Conservation (phyloP, 495 filamentous ascomycete species). For the Bathelium albidoporum region DNA sequence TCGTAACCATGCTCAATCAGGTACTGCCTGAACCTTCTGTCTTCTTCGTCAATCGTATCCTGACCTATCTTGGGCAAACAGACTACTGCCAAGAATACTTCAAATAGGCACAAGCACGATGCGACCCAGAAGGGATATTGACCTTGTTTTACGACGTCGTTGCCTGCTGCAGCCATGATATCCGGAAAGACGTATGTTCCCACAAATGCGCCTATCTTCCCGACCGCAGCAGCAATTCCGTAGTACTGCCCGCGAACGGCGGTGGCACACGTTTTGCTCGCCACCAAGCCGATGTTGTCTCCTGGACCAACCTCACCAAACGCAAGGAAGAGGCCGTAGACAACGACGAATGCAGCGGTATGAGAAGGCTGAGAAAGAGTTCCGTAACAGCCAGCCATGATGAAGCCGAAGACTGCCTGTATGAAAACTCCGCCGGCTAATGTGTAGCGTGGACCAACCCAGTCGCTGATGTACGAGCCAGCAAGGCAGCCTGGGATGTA, state of each 20-base stretch:
- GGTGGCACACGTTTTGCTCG: conserved; percentile 80
- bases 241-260: conserved; percentile 86
- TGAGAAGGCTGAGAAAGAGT: conserved; percentile 49
- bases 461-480: conserved; percentile 66
- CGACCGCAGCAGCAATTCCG: conserved; percentile 71
- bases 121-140: conserved; percentile 53
- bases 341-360: conserved; percentile 67
- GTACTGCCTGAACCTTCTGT: conserved; percentile 20
- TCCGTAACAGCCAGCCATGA: conserved; percentile 71
- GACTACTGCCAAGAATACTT: conserved; percentile 23
- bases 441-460: conserved; percentile 61
- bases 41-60: conserved; percentile 32
- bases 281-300: conserved; percentile 81
- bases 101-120: conserved; percentile 25
- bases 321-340: conserved; percentile 70
- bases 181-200: conserved; percentile 73
- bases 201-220: conserved; percentile 87
- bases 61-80: conserved; percentile 30
- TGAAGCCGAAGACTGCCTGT: conserved; percentile 72
- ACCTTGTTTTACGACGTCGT: conserved; percentile 46
- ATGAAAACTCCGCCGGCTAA: conserved; percentile 54
- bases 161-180: conserved; percentile 50
- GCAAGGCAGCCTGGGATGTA: conserved; percentile 72
- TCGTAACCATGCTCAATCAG: conserved; percentile 20
- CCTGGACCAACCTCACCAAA: conserved; percentile 82